Percentiles rank a stretch among this genome's conserved stretches.
Conservation (phyloP, 768 basidiomycete genomes). For the Suillus placidus region DNA sequence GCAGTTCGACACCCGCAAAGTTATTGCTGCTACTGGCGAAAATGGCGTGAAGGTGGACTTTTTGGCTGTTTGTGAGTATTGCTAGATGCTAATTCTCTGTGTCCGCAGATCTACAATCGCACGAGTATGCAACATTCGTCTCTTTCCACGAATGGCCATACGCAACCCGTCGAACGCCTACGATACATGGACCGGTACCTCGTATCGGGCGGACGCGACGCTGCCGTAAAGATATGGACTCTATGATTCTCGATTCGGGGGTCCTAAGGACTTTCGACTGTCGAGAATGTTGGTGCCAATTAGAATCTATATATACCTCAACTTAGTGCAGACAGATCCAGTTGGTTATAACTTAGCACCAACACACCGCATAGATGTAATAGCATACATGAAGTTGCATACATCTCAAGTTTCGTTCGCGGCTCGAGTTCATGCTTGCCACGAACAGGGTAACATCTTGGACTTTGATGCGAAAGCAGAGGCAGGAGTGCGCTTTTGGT, state of each 20-base stretch:
- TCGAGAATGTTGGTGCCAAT: not conserved
- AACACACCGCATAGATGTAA: conserved; percentile 5
- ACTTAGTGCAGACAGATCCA: conserved; percentile 3
- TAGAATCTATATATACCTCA: conserved; percentile 10
- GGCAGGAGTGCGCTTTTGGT: not conserved
- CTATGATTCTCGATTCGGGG: conserved; percentile 48
- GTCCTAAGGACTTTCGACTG: not conserved
- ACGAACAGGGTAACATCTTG: not conserved
- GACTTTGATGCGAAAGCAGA: not conserved
- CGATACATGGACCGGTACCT: conserved; percentile 97
- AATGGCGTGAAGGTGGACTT: conserved; percentile 82
- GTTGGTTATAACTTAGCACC: conserved; percentile 6
- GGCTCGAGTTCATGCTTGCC: not conserved
- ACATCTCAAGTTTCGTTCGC: not conserved
- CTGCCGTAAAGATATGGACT: conserved; percentile 90
- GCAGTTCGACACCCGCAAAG: conserved; percentile 94
- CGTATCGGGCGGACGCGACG: conserved; percentile 87
- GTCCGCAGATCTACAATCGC: conserved; percentile 84
- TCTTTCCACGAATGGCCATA: conserved; percentile 91
- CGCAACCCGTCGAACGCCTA: conserved; percentile 80
- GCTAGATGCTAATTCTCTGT: not conserved
- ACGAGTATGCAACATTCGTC: conserved; percentile 89
- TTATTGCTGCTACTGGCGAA: conserved; percentile 90
- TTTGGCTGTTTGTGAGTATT: not conserved
- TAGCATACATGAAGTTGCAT: conserved; percentile 4